Percentiles rank a stretch among this genome's conserved stretches.
phyloP scores from a whole-genome alignment of 2,329 filamentous ascomycete species.

The Eutypella sp. region DNA sequence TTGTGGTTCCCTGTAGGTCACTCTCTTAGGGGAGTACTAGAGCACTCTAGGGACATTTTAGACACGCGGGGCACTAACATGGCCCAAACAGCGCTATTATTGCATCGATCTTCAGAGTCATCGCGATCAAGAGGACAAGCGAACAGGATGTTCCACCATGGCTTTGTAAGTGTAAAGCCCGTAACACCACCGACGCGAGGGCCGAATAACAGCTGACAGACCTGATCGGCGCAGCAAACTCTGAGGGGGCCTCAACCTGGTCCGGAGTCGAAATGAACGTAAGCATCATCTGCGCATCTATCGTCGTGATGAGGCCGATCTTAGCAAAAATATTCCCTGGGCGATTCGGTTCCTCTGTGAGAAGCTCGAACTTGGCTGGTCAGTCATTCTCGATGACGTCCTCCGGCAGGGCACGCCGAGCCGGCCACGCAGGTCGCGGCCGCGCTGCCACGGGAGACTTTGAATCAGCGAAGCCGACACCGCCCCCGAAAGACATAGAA shows the following conservation, averaged over 20 bases:
- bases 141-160: neutral
- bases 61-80: neutral
- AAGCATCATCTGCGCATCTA: neutral
- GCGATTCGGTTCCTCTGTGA: neutral
- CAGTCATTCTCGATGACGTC: neutral
- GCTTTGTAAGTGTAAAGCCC: neutral
- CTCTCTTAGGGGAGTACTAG: neutral
- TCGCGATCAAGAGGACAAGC: neutral
- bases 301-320: neutral
- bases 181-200: neutral
- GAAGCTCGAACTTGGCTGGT: neutral
- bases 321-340: neutral
- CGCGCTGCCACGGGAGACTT: no score
- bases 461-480: no score
- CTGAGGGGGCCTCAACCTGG: neutral
- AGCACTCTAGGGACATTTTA: neutral
- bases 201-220: neutral
- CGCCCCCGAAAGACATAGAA: no score
- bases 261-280: neutral
- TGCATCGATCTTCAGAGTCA: neutral
- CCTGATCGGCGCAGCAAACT: neutral
- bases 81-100: neutral
- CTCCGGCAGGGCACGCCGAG: neutral
- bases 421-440: neutral
- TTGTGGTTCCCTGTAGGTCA: neutral